phyloP scores from a whole-genome alignment of 106 monocot genomes.

The Dendrobium catenatum region DNA sequence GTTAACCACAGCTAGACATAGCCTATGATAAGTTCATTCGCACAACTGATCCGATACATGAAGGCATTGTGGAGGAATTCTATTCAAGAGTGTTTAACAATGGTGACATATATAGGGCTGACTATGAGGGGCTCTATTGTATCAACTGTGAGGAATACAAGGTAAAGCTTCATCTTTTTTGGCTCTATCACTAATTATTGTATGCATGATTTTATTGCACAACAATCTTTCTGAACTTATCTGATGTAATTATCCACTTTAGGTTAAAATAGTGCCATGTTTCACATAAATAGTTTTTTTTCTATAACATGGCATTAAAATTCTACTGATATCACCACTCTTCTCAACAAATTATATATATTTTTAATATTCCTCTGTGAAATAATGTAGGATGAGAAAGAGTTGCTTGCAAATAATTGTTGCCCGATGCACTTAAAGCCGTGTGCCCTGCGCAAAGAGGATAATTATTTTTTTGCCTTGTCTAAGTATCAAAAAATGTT shows the following conservation, averaged over 20 bases:
- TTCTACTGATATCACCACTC: not conserved
- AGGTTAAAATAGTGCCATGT: not conserved
- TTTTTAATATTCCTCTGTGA: not conserved
- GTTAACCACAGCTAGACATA: constrained; percentile 71
- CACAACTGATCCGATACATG: constrained; percentile 74
- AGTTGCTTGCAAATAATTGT: constrained; percentile 75
- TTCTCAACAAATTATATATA: constrained; percentile 1
- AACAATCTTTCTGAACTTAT: too few relatives aligned
- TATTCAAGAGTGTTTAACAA: constrained; percentile 77
- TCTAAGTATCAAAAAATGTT: constrained; percentile 84
- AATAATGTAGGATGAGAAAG: constrained; percentile 84
- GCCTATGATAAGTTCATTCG: constrained; percentile 91
- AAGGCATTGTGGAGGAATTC: constrained; percentile 85
- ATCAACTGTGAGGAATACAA: constrained; percentile 97
- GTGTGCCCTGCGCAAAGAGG: constrained; percentile 76
- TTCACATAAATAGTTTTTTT: not conserved
- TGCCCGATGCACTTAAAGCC: constrained; percentile 91
- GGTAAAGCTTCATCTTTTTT: constrained; percentile 35
- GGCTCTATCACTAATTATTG: not conserved
- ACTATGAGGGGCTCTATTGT: constrained; percentile 96
- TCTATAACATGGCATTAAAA: not conserved
- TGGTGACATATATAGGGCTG: constrained; percentile 86
- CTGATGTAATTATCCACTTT: not conserved
- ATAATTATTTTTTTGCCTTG: constrained; percentile 95
- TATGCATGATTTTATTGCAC: not conserved